Percentiles rank a stretch among this genome's conserved stretches.
Conservation (phyloP, 2,329 filamentous ascomycete species). For the Phialophora chinensis region DNA sequence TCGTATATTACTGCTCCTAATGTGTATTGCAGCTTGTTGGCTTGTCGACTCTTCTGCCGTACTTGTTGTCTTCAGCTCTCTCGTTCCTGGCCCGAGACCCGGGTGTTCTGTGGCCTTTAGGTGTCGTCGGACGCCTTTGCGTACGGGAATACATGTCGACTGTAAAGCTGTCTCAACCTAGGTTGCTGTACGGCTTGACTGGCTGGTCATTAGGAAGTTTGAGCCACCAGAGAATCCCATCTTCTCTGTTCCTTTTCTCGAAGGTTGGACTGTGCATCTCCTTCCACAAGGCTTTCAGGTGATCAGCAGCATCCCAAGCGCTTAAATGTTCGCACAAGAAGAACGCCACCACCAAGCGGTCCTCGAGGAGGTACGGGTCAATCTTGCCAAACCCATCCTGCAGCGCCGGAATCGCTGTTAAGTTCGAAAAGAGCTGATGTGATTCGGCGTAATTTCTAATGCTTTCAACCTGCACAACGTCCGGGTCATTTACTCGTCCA, state of each 20-base stretch:
- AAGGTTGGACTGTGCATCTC: background rate
- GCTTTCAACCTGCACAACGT: background rate
- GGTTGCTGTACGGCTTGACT: background rate
- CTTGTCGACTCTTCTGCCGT: background rate
- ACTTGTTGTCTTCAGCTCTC: background rate
- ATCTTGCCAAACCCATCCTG: background rate
- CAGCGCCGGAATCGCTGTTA: background rate
- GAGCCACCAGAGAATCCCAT: background rate
- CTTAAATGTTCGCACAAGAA: background rate
- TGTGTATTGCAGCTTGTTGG: background rate
- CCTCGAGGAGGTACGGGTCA: background rate
- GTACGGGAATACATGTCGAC: background rate
- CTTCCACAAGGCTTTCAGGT: background rate
- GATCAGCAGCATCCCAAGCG: background rate
- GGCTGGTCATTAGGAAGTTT: background rate
- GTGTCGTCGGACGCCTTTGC: background rate
- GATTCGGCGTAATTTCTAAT: background rate
- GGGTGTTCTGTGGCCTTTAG: background rate
- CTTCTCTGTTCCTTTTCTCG: background rate
- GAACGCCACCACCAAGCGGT: background rate
- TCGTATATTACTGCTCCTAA: background rate
- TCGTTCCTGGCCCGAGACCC: no score
- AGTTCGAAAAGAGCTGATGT: background rate
- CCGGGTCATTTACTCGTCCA: background rate
- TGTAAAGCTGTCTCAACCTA: background rate